Evolutionary conservation across 1,284 basidiomycete genomes (phyloP).

Genomic region (Kwoniella shivajii): DNA sequence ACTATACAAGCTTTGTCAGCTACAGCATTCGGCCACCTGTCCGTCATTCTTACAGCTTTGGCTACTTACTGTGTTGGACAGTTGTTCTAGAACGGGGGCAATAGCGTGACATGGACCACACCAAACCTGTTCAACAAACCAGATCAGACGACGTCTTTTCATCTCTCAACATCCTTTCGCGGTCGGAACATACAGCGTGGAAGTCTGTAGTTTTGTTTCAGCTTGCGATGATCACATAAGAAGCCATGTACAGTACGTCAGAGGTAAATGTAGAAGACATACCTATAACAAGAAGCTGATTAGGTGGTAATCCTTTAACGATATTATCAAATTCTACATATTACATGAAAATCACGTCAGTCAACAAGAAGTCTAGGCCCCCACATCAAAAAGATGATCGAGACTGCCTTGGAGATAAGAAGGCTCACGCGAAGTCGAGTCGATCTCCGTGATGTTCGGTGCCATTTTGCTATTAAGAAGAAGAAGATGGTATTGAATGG

Average conservation of each 20-base stretch:
- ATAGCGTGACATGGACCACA: conserved; percentile 53
- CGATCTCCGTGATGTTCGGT: conserved; percentile 32
- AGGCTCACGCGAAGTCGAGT: conserved; percentile 26
- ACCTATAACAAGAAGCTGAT: conserved; percentile 44
- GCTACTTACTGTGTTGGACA: conserved; percentile 39
- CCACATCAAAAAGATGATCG: too few species aligned
- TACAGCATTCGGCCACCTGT: neutral
- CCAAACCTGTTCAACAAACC: conserved; percentile 31
- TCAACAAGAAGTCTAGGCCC: too few species aligned
- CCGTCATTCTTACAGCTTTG: neutral
- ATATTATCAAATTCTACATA: conserved; percentile 46
- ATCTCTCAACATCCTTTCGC: neutral
- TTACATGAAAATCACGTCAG: too few species aligned
- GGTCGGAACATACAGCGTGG: conserved; percentile 37
- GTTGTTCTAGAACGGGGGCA: conserved; percentile 46
- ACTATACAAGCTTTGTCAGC: conserved; percentile 22
- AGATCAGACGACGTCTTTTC: conserved; percentile 1
- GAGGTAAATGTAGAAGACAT: neutral
- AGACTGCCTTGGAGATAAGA: too few species aligned
- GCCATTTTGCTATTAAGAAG: conserved; percentile 26
- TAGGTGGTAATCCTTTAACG: conserved; percentile 30
- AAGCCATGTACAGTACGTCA: neutral
- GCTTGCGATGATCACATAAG: too few species aligned
- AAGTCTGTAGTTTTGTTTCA: conserved; percentile 34
- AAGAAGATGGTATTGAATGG: neutral